These are phyloP conservation scores for Aleurites moluccanus DNA, from an alignment of 441 rosid genomes.

Conservation along the genomic window DNA sequence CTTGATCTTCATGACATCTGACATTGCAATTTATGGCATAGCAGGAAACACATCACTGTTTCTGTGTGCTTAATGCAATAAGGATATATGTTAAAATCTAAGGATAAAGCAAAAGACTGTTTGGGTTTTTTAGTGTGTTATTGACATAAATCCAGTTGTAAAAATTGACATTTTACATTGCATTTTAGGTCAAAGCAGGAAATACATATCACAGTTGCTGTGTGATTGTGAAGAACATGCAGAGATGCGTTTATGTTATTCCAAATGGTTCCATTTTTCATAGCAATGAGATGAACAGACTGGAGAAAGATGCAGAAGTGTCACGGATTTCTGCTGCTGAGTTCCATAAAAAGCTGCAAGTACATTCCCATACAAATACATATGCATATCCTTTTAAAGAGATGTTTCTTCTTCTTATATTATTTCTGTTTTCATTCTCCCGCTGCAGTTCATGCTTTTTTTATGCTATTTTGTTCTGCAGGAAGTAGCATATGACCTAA, in stretches of 20 bases:
- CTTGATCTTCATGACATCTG: too few species aligned
- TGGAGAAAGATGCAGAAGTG: constrained; percentile 75
- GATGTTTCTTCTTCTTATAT: not conserved
- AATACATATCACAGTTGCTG: constrained; percentile 80
- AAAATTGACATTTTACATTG: constrained; percentile 13
- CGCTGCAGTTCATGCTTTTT: constrained; percentile 17
- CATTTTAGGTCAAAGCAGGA: constrained; percentile 79
- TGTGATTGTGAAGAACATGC: constrained; percentile 74
- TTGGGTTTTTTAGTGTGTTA: not conserved
- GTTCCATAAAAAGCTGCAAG: constrained; percentile 72
- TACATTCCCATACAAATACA: constrained; percentile 15
- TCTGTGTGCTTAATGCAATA: not conserved
- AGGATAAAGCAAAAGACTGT: not conserved
- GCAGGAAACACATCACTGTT: too few species aligned
- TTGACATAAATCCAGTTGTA: not conserved
- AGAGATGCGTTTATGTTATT: constrained; percentile 88
- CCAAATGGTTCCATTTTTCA: constrained; percentile 65
- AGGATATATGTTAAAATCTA: not conserved
- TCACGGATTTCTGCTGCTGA: constrained; percentile 56
- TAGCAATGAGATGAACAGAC: constrained; percentile 54
- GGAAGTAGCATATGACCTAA: constrained; percentile 71
- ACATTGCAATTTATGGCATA: too few species aligned
- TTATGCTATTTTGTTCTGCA: constrained; percentile 32
- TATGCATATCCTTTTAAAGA: not conserved
- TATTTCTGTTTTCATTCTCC: constrained; percentile 3